Evolutionary conservation across 139 green algal species (phyloP), one percentile per base, ranked within the genome.

Genomic region (Chlamydomonas sp.): DNA sequence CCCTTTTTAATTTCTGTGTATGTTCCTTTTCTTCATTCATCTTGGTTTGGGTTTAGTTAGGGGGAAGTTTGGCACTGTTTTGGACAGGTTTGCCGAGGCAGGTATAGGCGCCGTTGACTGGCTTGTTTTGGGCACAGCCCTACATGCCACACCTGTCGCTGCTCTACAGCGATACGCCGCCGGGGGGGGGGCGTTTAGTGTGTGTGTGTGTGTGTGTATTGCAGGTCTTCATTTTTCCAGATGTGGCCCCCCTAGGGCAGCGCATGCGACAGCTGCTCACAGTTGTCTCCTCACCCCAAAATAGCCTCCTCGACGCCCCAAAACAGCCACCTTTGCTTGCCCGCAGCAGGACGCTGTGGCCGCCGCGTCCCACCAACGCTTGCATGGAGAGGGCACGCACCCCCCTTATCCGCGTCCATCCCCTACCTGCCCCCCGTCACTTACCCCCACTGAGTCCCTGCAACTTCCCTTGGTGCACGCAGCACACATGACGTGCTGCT

Each of bases 91-190:
- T n/a, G n/a, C n/a, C n/a, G n/a, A n/a, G n/a, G n/a, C n/a, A n/a
- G n/a, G n/a, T n/a, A n/a, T n/a, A n/a, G n/a, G n/a, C n/a, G n/a
- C n/a, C n/a, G n/a, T n/a, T n/a, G n/a, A n/a, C n/a, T n/a, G n/a
- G n/a, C n/a, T n/a, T n/a, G n/a, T n/a, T n/a, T n/a, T n/a, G n/a
- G n/a, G n/a, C n/a, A n/a, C n/a, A n/a, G n/a, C 68, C 72, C 10
- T 84, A 84, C 73, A 84, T 87, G 81, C 81, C 81, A 6, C 81
- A 87, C 73, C 69, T 83, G 28, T 82, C 73, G 3, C 70, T 87
- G 47, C 72, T 86, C 37, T 86, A 86, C 67, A 60, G 73, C 3
- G 80, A 81, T 43, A 49, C 73, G 8, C 35, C 22, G 24, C n/a
- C 63, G 31, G 35, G 3, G n/a, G 34, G 58, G 34, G 58, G 66